These are phyloP conservation scores for Diaporthe ilicicola DNA, from an alignment of 2,329 filamentous ascomycete genomes.

Conservation along the genomic window DNA sequence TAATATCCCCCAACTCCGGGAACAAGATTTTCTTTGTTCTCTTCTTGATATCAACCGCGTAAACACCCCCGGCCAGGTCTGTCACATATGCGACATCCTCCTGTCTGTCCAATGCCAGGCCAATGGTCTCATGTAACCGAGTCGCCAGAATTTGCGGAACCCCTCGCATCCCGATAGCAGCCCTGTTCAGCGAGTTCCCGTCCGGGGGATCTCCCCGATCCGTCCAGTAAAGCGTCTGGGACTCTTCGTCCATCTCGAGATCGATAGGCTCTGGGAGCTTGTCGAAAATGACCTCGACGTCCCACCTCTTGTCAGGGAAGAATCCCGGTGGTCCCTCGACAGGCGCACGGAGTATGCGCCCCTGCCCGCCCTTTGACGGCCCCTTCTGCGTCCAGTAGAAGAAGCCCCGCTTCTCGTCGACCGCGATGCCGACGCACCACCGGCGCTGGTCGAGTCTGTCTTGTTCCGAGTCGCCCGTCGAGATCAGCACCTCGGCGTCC, in stretches of 20 bases:
- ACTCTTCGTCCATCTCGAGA: conserved; percentile 59
- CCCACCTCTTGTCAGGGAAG: conserved; percentile 41
- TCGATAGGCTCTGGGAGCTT: conserved; percentile 65
- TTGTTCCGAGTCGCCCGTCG: conserved; percentile 26
- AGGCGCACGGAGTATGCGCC: conserved; percentile 61
- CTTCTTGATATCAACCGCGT: conserved; percentile 28
- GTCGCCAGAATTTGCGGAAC: conserved; percentile 27
- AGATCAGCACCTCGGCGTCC: conserved; percentile 49
- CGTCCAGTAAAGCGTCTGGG: conserved; percentile 64
- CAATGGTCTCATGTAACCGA: conserved; percentile 28
- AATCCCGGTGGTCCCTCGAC: conserved; percentile 48
- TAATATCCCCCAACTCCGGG: conserved; percentile 18
- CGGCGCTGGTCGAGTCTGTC: conserved; percentile 42
- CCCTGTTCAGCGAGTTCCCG: conserved; percentile 62
- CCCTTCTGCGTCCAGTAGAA: conserved; percentile 72
- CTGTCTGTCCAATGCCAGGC: conserved; percentile 25
- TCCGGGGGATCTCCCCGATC: conserved; percentile 65
- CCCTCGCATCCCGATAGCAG: conserved; percentile 32
- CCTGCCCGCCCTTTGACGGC: conserved; percentile 55
- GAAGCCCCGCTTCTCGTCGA: conserved; percentile 49
- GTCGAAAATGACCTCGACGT: conserved; percentile 53
- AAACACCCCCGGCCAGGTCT: conserved; percentile 28
- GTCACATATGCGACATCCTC: conserved; percentile 28
- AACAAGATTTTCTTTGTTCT: conserved; percentile 28
- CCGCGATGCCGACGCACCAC: conserved; percentile 66